A percentile compares a stretch with the other conserved stretches of the same genome.
Evolutionary conservation across 345 rosid species (phyloP).

Genomic region (Alliaria petiolata): DNA sequence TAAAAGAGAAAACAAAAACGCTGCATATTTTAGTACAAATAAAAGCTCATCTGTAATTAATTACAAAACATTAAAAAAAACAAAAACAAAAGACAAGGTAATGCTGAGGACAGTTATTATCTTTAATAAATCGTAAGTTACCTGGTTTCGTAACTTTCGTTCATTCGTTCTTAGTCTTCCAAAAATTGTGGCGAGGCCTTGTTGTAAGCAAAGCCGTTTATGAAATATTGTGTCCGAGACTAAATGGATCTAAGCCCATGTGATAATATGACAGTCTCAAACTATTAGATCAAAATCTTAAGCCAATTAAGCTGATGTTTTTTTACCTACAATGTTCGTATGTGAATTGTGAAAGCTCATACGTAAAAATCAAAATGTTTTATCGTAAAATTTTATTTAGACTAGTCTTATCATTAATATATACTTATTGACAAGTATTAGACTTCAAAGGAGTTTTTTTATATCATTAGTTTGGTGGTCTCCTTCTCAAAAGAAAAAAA

Average conservation of each 20-base stretch:
- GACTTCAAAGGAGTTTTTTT: not conserved
- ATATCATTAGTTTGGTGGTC: not conserved
- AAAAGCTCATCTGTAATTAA: not conserved
- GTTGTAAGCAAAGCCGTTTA: no score
- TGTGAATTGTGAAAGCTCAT: not conserved
- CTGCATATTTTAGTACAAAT: not conserved
- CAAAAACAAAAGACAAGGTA: no score
- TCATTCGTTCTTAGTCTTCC: no score
- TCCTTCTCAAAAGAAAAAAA: no score
- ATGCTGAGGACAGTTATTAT: no score
- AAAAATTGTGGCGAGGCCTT: no score
- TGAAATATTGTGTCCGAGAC: no score
- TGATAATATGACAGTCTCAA: not conserved
- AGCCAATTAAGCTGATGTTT: not conserved
- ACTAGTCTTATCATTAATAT: not conserved
- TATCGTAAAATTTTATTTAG: not conserved
- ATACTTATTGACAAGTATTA: not conserved
- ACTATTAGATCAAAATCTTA: not conserved
- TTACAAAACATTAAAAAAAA: no score
- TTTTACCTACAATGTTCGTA: not conserved
- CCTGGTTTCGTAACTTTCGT: no score
- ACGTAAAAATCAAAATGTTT: not conserved
- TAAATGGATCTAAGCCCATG: not conserved
- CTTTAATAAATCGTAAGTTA: no score
- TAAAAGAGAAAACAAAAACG: not conserved